These are phyloP conservation scores for Kwoniella pini DNA, from an alignment of 768 basidiomycete species.

Conservation along the genomic window DNA sequence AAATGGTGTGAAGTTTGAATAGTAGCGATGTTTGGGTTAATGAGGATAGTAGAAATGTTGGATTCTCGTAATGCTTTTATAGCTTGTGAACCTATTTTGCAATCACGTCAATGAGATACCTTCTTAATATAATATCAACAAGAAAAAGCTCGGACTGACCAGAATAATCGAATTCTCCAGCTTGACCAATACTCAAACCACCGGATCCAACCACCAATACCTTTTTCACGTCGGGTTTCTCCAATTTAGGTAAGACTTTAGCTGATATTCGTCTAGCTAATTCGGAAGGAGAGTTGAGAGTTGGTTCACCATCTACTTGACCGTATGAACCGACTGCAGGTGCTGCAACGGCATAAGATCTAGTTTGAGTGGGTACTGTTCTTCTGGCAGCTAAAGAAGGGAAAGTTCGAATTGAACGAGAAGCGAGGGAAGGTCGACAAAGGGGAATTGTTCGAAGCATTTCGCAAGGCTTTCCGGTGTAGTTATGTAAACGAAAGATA, in stretches of 20 bases:
- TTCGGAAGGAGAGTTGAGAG: conserved; percentile 87
- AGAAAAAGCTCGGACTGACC: conserved; percentile 54
- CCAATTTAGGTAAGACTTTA: conserved; percentile 86
- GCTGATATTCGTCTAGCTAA: conserved; percentile 90
- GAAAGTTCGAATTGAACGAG: conserved; percentile 13
- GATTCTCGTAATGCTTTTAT: conserved; percentile 96
- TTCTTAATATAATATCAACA: neutral
- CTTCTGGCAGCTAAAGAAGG: conserved; percentile 16
- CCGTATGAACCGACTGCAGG: conserved; percentile 55
- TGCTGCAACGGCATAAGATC: conserved; percentile 53
- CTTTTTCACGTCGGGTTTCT: conserved; percentile 86
- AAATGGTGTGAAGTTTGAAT: conserved; percentile 99
- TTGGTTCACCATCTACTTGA: conserved; percentile 45
- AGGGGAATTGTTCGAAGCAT: conserved; percentile 26
- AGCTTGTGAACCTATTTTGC: conserved; percentile 78
- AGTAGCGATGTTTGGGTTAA: conserved; percentile 98
- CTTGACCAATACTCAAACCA: conserved; percentile 95
- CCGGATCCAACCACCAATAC: conserved; percentile 96
- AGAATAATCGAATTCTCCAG: conserved; percentile 99
- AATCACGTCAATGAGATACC: neutral
- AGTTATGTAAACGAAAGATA: neutral
- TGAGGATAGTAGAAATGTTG: conserved; percentile 88
- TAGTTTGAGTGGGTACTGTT: conserved; percentile 3
- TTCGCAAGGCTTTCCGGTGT: neutral
- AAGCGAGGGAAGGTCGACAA: conserved; percentile 11